Conservation (phyloP, 495 filamentous ascomycete genomes). For the Lophiotrema nucula region DNA sequence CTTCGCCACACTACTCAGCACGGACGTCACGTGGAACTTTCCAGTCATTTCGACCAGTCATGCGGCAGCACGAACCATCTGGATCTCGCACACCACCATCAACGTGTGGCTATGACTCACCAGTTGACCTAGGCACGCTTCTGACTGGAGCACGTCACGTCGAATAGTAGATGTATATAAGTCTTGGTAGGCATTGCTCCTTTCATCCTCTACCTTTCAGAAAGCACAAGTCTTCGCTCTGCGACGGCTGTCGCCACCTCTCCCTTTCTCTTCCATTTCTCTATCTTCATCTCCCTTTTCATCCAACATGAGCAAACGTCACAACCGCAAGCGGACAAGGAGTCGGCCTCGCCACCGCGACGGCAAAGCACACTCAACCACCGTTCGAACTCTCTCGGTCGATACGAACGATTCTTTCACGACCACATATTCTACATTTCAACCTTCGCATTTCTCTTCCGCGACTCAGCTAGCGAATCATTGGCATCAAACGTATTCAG, state of each 20-base stretch:
- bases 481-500: conserved; percentile 31
- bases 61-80: conserved; percentile 9
- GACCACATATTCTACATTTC: conserved; percentile 22
- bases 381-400: conserved; percentile 21
- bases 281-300: neutral
- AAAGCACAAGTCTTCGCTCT: conserved; percentile 5
- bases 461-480: conserved; percentile 17
- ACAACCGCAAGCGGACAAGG: conserved; percentile 39
- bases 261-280: conserved; percentile 6
- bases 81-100: conserved; percentile 9
- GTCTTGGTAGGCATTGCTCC: conserved; percentile 3
- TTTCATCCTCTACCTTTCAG: neutral
- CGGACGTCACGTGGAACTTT: conserved; percentile 3
- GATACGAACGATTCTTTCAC: conserved; percentile 20
- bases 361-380: conserved; percentile 28
- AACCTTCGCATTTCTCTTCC: conserved; percentile 13
- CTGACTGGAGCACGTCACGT: conserved; percentile 10
- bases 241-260: conserved; percentile 9
- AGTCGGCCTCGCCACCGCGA: conserved; percentile 40
- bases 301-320: conserved; percentile 35
- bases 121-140: too few species aligned
- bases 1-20: conserved; percentile 20
- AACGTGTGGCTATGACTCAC: conserved; percentile 28
- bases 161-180: conserved; percentile 19
- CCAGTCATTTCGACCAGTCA: conserved; percentile 24